Evolutionary conservation across 352 stramenopile genomes (phyloP).

Genomic region (Globisporangium cederbergense): DNA sequence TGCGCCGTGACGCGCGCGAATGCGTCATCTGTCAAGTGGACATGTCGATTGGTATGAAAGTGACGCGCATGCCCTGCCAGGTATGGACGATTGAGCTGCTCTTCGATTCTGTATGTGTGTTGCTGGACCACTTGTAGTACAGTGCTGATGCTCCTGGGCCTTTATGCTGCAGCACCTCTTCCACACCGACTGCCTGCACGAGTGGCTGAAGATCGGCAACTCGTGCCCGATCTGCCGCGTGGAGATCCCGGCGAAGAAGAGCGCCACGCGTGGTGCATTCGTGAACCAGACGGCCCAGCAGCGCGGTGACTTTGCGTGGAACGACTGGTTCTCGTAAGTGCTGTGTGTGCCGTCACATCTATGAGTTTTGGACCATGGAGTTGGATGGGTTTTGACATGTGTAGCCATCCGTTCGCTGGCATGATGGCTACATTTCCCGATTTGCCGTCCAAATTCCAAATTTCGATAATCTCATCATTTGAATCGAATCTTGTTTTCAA

Average conservation of each 20-base stretch:
- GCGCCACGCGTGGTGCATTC: constrained; percentile 17
- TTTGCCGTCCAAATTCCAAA: background rate
- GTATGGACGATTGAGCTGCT: constrained; percentile 18
- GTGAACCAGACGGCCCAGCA: constrained; percentile 40
- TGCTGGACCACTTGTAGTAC: background rate
- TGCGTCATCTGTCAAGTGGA: constrained; percentile 84
- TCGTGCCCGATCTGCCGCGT: constrained; percentile 82
- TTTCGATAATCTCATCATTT: background rate
- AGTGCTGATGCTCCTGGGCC: background rate
- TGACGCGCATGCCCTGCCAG: constrained; percentile 72
- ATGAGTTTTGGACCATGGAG: background rate
- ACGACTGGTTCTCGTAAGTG: constrained; percentile 71
- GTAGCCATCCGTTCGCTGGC: background rate
- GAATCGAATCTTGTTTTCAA: background rate
- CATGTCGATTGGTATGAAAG: constrained; percentile 61
- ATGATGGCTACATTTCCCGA: background rate
- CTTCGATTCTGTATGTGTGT: constrained; percentile 14
- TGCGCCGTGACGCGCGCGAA: constrained; percentile 66
- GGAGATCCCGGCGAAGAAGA: constrained; percentile 59
- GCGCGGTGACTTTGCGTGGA: constrained; percentile 61
- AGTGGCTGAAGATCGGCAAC: constrained; percentile 83
- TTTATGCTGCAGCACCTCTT: constrained; percentile 62
- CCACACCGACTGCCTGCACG: constrained; percentile 68
- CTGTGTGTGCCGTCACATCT: background rate
- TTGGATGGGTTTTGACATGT: background rate